Conservation (phyloP, 164 flowering plant genomes). For the Nelumbo lutea region DNA sequence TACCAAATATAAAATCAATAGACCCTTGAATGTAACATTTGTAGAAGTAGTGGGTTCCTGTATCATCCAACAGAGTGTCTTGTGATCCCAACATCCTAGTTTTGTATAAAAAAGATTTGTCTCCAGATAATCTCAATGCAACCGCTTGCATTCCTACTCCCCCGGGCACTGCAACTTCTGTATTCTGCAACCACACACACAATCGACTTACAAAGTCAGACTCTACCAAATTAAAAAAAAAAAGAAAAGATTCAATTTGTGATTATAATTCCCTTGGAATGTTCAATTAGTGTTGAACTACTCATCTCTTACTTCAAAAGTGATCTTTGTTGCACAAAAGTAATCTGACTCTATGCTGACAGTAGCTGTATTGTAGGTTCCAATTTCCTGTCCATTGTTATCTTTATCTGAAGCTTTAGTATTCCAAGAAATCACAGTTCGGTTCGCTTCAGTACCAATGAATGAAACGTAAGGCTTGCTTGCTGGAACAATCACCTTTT, state of each 20-base stretch:
- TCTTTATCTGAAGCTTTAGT: constrained; percentile 60
- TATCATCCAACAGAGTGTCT: constrained; percentile 74
- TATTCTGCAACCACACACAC: constrained; percentile 42
- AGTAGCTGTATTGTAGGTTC: constrained; percentile 63
- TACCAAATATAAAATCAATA: constrained; percentile 81
- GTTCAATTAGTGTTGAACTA: background rate
- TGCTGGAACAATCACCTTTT: constrained; percentile 55
- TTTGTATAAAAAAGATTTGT: constrained; percentile 63
- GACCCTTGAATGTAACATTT: constrained; percentile 59
- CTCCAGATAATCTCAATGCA: constrained; percentile 60
- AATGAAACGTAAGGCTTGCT: constrained; percentile 79
- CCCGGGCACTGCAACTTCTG: constrained; percentile 50
- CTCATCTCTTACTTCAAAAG: constrained; percentile 46
- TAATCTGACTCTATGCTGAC: constrained; percentile 63
- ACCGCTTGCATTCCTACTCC: constrained; percentile 74
- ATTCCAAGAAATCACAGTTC: constrained; percentile 58
- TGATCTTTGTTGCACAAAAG: constrained; percentile 69
- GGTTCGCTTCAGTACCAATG: constrained; percentile 38
- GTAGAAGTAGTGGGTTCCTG: constrained; percentile 67
- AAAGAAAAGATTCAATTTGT: background rate
- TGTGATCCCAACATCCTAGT: constrained; percentile 64
- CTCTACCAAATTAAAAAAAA: background rate
- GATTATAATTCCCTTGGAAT: background rate
- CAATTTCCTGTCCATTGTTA: constrained; percentile 35
- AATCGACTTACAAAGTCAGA: background rate